Evolutionary conservation across 208 protist species (phyloP), one percentile per base, ranked within the genome.

Genomic region (Trypanosoma boissoni): DNA sequence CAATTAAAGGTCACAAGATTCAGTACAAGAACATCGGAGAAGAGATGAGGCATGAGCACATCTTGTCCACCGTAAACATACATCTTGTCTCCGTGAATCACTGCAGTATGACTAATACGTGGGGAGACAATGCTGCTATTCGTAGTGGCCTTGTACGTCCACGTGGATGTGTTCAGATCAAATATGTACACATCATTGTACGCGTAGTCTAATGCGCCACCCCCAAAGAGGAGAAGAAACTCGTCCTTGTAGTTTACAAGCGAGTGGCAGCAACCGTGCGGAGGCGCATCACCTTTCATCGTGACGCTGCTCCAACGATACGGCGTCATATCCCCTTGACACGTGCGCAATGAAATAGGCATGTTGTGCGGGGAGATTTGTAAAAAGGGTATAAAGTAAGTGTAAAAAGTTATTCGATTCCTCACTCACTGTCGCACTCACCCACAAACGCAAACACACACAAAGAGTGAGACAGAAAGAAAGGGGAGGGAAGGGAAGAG

Each of bases 41-140:
- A 80, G 2, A 36, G 73, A 12, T 76, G 32, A 0, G 60, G 71
- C 28, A 75, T 69, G 39, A 67, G 48, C 20, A 88, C 41, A 52
- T 76, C 69, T 43, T 91, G 76, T 2, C 88, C 88, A 16, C 88
- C 88, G 58, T 92, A 95, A 9, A 95, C 80, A 50, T 91, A 83
- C 88, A 95, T 91, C 8, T 71, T 78, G 64, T 95, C 79, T 20
- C 74, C 58, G 64, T 91, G 78, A 2, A 92, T 42, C 4, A 91
- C 80, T 0, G 86, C 78, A 12, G 71, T 85, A 68, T 91, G 83
- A 50, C 64, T 70, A 43, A 83, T 68, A 31, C 83, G 76, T n/a
- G 76, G 74, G 9, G 54, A 26, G 18, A 80, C 74, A 23, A 87
- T 50, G 10, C 79, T 61, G 20, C 59, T 75, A 56, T 87, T 78